Conservation (phyloP, 2,329 filamentous ascomycete species). For the Monosporascus sp. region DNA sequence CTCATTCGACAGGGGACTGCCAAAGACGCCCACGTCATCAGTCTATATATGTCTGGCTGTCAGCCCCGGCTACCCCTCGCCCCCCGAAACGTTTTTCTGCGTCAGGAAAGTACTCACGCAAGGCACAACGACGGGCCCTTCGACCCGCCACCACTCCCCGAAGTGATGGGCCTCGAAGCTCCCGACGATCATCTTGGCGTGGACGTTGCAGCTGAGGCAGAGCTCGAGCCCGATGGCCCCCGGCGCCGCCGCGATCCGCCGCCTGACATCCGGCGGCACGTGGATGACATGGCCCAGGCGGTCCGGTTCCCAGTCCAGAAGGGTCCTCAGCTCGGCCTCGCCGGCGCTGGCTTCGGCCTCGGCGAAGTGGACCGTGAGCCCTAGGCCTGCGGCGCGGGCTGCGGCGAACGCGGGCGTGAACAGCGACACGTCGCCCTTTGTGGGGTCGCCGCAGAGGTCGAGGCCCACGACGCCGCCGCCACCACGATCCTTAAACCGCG, state of each 20-base stretch:
- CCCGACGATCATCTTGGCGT: conserved; percentile 65
- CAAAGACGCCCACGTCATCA: conserved; percentile 79
- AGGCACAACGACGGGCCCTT: conserved; percentile 56
- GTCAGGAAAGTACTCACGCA: conserved; percentile 49
- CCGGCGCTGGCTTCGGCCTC: conserved; percentile 56
- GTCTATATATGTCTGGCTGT: conserved; percentile 45
- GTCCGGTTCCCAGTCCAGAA: conserved; percentile 62
- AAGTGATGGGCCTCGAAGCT: conserved; percentile 70
- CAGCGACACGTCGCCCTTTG: conserved; percentile 52
- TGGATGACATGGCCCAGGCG: conserved; percentile 76
- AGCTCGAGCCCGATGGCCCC: conserved; percentile 63
- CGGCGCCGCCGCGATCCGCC: conserved; percentile 37
- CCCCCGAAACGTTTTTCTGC: too few species aligned
- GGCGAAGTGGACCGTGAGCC: conserved; percentile 72
- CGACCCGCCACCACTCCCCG: conserved; percentile 60
- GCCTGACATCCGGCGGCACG: conserved; percentile 55
- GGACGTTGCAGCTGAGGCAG: conserved; percentile 76
- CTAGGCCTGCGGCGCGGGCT: conserved; percentile 50
- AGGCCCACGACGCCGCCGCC: conserved; percentile 62
- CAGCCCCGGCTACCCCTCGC: background rate
- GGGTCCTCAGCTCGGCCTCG: conserved; percentile 53
- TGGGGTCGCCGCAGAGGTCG: conserved; percentile 74
- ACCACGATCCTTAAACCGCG: conserved; percentile 44
- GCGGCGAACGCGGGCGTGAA: conserved; percentile 55
- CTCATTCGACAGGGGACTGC: conserved; percentile 70